Conservation (phyloP, 768 basidiomycete genomes). For the Russula abietina region DNA sequence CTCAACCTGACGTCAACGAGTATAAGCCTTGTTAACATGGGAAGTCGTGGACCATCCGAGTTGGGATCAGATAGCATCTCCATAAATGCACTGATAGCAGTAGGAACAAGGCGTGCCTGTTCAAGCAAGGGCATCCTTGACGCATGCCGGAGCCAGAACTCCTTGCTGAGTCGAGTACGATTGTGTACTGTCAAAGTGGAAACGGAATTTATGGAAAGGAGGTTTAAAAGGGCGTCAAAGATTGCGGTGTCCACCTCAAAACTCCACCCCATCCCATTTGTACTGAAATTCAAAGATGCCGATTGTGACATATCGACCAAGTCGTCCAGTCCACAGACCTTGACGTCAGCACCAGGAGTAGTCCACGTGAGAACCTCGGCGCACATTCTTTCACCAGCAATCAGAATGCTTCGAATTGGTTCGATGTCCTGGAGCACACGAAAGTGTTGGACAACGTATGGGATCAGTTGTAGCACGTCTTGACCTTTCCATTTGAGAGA, state of each 20-base stretch:
- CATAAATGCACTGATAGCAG: neutral
- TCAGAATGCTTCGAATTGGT: too few relatives aligned
- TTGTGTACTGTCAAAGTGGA: neutral
- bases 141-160: neutral
- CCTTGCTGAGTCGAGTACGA: neutral
- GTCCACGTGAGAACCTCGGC: neutral
- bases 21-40: neutral
- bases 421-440: too few relatives aligned
- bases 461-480: too few relatives aligned
- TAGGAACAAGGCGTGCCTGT: neutral
- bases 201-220: neutral
- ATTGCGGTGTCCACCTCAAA: neutral
- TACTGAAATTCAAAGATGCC: neutral
- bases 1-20: neutral
- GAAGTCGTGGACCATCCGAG: neutral
- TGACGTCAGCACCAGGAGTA: neutral
- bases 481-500: neutral
- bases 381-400: neutral
- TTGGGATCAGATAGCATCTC: too few relatives aligned
- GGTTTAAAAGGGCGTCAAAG: neutral
- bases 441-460: too few relatives aligned
- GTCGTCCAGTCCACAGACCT: neutral
- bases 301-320: neutral
- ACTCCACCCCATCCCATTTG: rapidly evolving
- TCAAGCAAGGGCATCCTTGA: neutral